phyloP scores from a whole-genome alignment of 106 monocot species.

The Iris macrosiphon region DNA sequence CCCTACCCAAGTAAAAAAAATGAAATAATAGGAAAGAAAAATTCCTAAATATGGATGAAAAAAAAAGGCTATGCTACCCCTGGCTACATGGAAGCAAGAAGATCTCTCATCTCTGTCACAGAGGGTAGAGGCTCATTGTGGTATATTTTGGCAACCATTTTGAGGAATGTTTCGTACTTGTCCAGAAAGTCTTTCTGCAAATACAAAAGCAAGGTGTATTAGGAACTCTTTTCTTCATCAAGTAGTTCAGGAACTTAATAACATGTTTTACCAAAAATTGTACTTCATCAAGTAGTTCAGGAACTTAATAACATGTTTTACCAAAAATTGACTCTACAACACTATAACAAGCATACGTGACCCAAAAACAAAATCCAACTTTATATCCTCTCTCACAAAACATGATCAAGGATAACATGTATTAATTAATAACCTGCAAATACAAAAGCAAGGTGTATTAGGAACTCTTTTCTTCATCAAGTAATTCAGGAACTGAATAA shows the following conservation, averaged over 20 bases:
- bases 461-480: neutral
- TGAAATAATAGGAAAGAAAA: neutral
- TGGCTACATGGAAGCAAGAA: conserved; percentile 48
- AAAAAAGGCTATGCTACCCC: neutral
- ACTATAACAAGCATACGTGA: too few relatives aligned
- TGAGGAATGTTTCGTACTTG: conserved; percentile 71
- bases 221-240: neutral
- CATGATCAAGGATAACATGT: too few relatives aligned
- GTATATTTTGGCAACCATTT: conserved; percentile 63
- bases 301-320: too few relatives aligned
- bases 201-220: conserved; percentile 1
- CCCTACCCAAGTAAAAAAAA: neutral
- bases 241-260: too few relatives aligned
- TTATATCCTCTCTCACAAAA: too few relatives aligned
- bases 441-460: conserved; percentile 2
- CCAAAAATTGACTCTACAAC: too few relatives aligned
- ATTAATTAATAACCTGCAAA: too few relatives aligned
- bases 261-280: too few relatives aligned
- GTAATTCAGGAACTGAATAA: too few relatives aligned
- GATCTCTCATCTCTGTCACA: conserved; percentile 54
- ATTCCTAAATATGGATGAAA: neutral
- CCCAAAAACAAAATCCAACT: too few relatives aligned
- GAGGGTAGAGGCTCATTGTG: conserved; percentile 49
- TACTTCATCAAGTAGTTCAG: neutral
- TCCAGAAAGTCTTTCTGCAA: conserved; percentile 94